These are phyloP conservation scores for Gossypium gossypioides DNA, from an alignment of 441 rosid genomes.

Conservation along the genomic window DNA sequence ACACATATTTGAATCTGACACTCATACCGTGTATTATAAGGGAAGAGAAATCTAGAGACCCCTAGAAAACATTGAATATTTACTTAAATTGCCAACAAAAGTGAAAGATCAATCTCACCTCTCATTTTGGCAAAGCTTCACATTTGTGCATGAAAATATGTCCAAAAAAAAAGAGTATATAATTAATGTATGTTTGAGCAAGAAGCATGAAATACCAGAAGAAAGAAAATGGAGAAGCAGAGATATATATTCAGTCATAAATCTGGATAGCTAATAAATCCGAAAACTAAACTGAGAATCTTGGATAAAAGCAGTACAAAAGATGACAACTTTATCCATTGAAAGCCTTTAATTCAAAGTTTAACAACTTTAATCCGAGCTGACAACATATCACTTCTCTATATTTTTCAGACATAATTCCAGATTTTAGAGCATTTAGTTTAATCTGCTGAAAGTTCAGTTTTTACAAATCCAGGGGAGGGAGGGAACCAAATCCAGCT, in stretches of 20 bases:
- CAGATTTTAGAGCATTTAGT: not conserved
- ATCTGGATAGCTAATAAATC: not conserved
- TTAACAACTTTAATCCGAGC: not conserved
- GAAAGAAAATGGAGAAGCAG: not conserved
- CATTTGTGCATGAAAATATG: conserved; percentile 20
- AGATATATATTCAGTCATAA: not conserved
- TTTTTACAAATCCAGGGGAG: not conserved
- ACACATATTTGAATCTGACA: not conserved
- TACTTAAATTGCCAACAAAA: not conserved
- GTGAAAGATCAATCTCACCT: conserved; percentile 40
- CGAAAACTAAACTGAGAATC: not conserved
- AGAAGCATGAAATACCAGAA: conserved; percentile 4
- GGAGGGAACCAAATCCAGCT: no score
- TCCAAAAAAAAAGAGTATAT: conserved; percentile 12
- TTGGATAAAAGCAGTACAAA: not conserved
- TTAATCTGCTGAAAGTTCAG: not conserved
- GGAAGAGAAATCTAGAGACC: not conserved
- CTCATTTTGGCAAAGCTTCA: conserved; percentile 87
- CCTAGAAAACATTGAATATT: not conserved
- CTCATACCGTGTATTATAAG: not conserved
- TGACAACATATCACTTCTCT: not conserved
- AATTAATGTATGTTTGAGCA: conserved; percentile 10
- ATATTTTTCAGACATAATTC: not conserved
- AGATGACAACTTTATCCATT: not conserved
- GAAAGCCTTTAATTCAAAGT: not conserved